Percentiles rank a stretch among this genome's conserved stretches.
phyloP scores from a whole-genome alignment of 495 filamentous ascomycete species.

The Aspergillus coremiiformis region DNA sequence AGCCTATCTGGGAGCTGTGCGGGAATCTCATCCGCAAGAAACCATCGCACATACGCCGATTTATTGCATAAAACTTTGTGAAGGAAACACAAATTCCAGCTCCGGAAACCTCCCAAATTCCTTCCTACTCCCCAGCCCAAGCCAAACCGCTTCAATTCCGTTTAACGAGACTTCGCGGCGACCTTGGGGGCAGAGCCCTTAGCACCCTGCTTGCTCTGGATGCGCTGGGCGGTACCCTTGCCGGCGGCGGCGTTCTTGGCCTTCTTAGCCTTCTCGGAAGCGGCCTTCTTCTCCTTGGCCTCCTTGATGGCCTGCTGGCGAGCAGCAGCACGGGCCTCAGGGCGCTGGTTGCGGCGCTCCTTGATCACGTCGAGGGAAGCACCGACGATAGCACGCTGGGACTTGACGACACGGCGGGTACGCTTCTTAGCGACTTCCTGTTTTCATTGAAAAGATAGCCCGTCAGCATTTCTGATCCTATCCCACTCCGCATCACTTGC shows the following conservation, averaged over 20 bases:
- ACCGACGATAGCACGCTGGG: conserved; percentile 97
- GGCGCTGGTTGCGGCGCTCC: conserved; percentile 88
- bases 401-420: conserved; percentile 94
- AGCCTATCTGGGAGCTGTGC: conserved; percentile 19
- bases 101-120: conserved; percentile 23
- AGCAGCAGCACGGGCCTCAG: conserved; percentile 89
- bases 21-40: conserved; percentile 15
- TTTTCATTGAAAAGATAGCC: conserved; percentile 22
- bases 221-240: conserved; percentile 68
- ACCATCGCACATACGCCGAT: conserved; percentile 21
- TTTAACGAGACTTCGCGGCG: conserved; percentile 81
- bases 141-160: conserved; percentile 24
- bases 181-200: conserved; percentile 87
- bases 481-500: not conserved
- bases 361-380: conserved; percentile 99
- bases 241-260: conserved; percentile 77
- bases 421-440: conserved; percentile 99
- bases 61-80: conserved; percentile 14
- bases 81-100: conserved; percentile 20
- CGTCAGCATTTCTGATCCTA: conserved; percentile 34
- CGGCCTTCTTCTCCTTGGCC: conserved; percentile 94
- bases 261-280: conserved; percentile 87
- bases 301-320: conserved; percentile 87
- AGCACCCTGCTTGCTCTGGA: conserved; percentile 92
- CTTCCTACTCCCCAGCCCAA: conserved; percentile 22